Percentiles rank a stretch among this genome's conserved stretches.
phyloP scores from a whole-genome alignment of 805 yeast species.

The Grigorovia transvaalensis region DNA sequence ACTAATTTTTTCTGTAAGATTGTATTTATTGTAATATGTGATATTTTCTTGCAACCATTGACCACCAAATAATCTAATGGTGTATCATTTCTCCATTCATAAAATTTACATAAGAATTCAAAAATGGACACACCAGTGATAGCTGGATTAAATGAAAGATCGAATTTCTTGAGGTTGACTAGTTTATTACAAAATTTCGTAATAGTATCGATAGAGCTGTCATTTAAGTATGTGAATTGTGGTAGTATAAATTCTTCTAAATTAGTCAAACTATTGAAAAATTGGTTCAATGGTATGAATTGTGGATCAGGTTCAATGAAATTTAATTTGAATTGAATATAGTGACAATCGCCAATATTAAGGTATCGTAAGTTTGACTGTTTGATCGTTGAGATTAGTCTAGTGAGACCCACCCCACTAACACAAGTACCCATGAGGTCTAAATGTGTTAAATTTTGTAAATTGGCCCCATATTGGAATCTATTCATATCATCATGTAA shows the following conservation, averaged over 20 bases:
- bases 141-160: conserved; percentile 23
- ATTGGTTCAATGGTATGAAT: conserved; percentile 3
- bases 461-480: conserved; percentile 9
- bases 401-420: conserved; percentile 16
- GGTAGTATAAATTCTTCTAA: conserved; percentile 18
- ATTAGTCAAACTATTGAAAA: conserved; percentile 9
- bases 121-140: conserved; percentile 25
- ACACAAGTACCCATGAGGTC: conserved; percentile 26
- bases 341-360: conserved; percentile 25
- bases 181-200: conserved; percentile 8
- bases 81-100: conserved; percentile 5
- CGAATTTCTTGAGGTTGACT: conserved; percentile 14
- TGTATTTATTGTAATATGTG: conserved; percentile 20
- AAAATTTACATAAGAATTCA: conserved; percentile 16
- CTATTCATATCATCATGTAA: conserved; percentile 7
- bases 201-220: conserved; percentile 11
- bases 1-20: conserved; percentile 16
- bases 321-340: conserved; percentile 8
- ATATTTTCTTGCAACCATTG: conserved; percentile 22
- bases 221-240: conserved; percentile 18
- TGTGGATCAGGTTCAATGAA: conserved; percentile 2
- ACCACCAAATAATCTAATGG: conserved; percentile 16
- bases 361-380: conserved; percentile 8
- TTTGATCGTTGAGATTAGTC: conserved; percentile 9
- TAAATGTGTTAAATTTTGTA: conserved; percentile 10